These are phyloP conservation scores for Lasiodiplodia sp. DNA, from an alignment of 2,329 filamentous ascomycete genomes.

Conservation along the genomic window DNA sequence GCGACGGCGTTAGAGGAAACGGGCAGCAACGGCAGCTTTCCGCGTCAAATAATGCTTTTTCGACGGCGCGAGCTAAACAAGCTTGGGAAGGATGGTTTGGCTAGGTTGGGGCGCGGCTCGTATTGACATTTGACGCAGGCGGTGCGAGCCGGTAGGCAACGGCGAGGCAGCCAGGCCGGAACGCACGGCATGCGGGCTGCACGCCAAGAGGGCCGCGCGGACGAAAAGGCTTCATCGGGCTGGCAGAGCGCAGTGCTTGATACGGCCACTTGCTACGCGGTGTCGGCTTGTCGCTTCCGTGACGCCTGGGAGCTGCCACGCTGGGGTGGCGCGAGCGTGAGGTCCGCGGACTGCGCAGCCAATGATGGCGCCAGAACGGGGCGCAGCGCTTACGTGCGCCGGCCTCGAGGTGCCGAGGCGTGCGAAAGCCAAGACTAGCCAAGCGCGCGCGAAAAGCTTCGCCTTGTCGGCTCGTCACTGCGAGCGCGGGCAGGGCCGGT, in stretches of 20 bases:
- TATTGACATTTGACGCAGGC: conserved; percentile 12
- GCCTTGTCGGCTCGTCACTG: neutral
- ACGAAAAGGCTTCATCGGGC: conserved; percentile 12
- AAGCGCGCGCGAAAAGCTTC: conserved; percentile 22
- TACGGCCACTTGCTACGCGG: neutral
- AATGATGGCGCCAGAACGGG: neutral
- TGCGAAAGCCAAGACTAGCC: conserved; percentile 19
- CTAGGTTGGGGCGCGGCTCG: conserved; percentile 3
- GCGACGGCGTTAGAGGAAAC: neutral
- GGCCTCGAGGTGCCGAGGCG: conserved; percentile 1
- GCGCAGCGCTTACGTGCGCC: conserved; percentile 25
- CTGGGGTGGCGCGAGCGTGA: conserved; percentile 12
- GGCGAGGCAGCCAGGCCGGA: conserved; percentile 15
- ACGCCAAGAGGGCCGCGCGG: conserved; percentile 25
- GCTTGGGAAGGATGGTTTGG: conserved; percentile 23
- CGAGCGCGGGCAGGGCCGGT: conserved; percentile 5
- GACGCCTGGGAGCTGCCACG: conserved; percentile 13
- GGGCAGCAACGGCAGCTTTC: neutral
- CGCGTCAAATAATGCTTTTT: neutral
- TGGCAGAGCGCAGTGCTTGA: conserved; percentile 4
- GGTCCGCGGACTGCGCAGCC: neutral
- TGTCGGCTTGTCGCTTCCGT: conserved; percentile 17
- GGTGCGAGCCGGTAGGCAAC: conserved; percentile 8
- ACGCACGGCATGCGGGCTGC: conserved; percentile 10
- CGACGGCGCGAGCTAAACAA: conserved; percentile 5